phyloP scores from a whole-genome alignment of 2,329 filamentous ascomycete species.

The Colletotrichum sidae region DNA sequence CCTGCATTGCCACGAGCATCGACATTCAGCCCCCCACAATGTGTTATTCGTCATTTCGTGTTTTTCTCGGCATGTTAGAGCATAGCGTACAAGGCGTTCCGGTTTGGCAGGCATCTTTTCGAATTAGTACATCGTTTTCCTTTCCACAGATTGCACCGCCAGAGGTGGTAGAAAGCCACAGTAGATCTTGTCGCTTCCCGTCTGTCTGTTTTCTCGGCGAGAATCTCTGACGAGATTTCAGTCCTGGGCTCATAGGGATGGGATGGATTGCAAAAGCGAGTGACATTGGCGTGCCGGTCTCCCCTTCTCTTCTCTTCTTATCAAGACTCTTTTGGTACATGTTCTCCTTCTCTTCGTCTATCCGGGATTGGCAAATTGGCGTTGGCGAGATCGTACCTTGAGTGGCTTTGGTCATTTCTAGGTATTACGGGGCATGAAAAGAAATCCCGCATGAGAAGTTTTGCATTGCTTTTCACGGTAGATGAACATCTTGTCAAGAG shows the following conservation, averaged over 20 bases:
- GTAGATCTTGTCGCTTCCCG: conserved; percentile 35
- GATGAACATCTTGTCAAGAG: conserved; percentile 32
- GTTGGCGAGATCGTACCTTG: conserved; percentile 27
- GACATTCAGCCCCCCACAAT: conserved; percentile 27
- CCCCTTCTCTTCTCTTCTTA: conserved; percentile 4
- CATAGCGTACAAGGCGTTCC: conserved; percentile 56
- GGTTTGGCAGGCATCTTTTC: conserved; percentile 41
- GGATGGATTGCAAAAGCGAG: conserved; percentile 32
- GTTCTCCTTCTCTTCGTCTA: conserved; percentile 8
- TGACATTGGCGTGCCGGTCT: conserved; percentile 28
- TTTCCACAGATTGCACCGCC: conserved; percentile 32
- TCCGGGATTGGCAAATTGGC: conserved; percentile 8
- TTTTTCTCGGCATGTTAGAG: conserved; percentile 45
- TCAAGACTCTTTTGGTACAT: conserved; percentile 17
- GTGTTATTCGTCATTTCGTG: conserved; percentile 38
- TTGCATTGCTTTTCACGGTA: conserved; percentile 27
- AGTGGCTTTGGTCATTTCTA: conserved; percentile 20
- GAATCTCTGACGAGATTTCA: conserved; percentile 22
- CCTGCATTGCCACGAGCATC: conserved; percentile 34
- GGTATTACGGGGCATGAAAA: conserved; percentile 36
- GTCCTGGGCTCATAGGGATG: conserved; percentile 31
- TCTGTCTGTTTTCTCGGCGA: conserved; percentile 32
- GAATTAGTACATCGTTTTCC: conserved; percentile 31
- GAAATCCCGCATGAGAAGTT: conserved; percentile 30
- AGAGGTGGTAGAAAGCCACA: conserved; percentile 33